Evolutionary conservation across 2,329 filamentous ascomycete genomes (phyloP), one percentile per base, ranked within the genome.

Genomic region (Diplodia corticola): DNA sequence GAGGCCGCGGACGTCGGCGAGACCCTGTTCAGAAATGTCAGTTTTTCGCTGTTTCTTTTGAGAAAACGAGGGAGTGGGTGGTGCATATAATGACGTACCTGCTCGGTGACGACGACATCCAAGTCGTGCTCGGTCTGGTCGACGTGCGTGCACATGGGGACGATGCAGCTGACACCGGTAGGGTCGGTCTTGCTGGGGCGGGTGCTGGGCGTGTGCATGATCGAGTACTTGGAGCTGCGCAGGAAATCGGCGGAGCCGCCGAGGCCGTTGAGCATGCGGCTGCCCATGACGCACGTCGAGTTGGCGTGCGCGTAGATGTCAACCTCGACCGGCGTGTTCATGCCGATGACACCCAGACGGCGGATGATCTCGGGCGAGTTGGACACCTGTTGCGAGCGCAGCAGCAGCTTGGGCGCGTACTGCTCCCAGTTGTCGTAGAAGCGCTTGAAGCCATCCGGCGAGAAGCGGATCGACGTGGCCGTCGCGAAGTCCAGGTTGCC

Each of bases 221-320:
- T 96, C 73, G 86, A 89, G 84, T 96, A 93, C 80, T 94, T 94
- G 68, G 89, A 80, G 72, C 81, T 88, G 67, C 91, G 87, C 67
- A 95, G 82, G 85, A 95, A 95, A 75, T 95, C 91, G 63, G 91
- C 91, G 1, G 88, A 91, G 4, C 91, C 91, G 59, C 91, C 91
- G 6, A 95, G 87, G 12, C 91, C 91, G 81, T 94, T 94, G 68
- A 95, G 85, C 91, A 94, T 95, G 66, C 93, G 89, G 68, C 86
- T 89, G 69, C 93, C 92, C 88, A 95, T 92, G 24, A 96, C 92
- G 75, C 91, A 93, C 64, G 92, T 96, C 68, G 86, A 89, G 86
- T 96, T 97, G 72, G 93, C 93, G 80, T 96, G 92, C 2, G 92
- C 93, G 80, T 96, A 96, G 74, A 96, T 96, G 80, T 96, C 93